phyloP scores from a whole-genome alignment of 768 basidiomycete genomes.

The Kwoniella bestiolae region DNA sequence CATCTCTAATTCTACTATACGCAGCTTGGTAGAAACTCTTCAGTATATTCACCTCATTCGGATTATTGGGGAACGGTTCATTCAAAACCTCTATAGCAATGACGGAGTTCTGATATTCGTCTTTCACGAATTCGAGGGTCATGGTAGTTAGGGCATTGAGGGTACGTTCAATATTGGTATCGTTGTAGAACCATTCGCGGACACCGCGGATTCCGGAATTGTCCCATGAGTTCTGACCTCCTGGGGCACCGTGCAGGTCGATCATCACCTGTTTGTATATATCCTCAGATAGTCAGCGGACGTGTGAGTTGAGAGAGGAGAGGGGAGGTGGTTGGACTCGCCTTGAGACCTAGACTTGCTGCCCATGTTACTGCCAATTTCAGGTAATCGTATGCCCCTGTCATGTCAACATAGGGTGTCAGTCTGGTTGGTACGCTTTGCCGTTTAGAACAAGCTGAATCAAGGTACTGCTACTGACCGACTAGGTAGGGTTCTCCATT shows the following conservation, averaged over 20 bases:
- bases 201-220: conserved; percentile 49
- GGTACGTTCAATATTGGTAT: conserved; percentile 46
- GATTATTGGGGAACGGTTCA: conserved; percentile 48
- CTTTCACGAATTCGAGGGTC: conserved; percentile 48
- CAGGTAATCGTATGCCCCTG: conserved; percentile 51
- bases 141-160: conserved; percentile 44
- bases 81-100: conserved; percentile 53
- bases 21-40: conserved; percentile 42
- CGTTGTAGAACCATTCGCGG: conserved; percentile 50
- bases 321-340: neutral
- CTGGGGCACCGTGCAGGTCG: conserved; percentile 54
- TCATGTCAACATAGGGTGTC: neutral
- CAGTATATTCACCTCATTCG: conserved; percentile 35
- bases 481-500: conserved; percentile 47
- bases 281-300: neutral
- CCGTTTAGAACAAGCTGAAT: neutral
- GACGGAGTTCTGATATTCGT: conserved; percentile 42
- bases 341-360: conserved; percentile 43
- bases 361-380: conserved; percentile 53
- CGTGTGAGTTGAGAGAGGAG: neutral
- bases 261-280: conserved; percentile 38
- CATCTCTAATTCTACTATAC: conserved; percentile 34
- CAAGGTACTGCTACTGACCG: conserved; percentile 19
- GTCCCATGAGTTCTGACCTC: conserved; percentile 54
- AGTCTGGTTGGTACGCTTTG: neutral